A percentile compares a stretch with the other conserved stretches of the same genome.
phyloP scores from a whole-genome alignment of 208 protist genomes.

The Acanthamoeba royreba region DNA sequence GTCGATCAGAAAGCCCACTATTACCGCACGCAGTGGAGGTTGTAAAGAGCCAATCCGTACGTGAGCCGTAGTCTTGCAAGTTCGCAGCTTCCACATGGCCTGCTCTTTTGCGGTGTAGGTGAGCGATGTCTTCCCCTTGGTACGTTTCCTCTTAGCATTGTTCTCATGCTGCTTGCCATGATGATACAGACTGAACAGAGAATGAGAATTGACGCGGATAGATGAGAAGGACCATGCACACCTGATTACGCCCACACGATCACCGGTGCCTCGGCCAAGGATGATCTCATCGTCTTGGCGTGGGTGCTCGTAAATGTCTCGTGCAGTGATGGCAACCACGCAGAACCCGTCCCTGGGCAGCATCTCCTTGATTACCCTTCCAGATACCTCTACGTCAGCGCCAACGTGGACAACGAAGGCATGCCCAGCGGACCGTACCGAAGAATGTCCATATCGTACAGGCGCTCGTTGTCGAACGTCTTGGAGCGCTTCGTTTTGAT shows the following conservation, averaged over 20 bases:
- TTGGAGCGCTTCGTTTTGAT: not conserved
- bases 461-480: not conserved
- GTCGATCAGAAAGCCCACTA: not conserved
- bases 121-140: not conserved
- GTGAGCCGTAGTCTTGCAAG: not conserved
- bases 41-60: not conserved
- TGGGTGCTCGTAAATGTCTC: not conserved
- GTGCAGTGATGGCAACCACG: not conserved
- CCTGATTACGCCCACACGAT: slow-evolving; percentile 6
- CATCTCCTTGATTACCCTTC: not conserved
- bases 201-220: not conserved
- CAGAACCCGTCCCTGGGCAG: not conserved
- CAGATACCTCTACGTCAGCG: not conserved
- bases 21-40: not conserved
- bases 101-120: not conserved
- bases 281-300: not conserved
- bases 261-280: not conserved
- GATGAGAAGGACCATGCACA: not conserved
- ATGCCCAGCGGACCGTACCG: not conserved
- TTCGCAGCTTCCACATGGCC: not conserved
- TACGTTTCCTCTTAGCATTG: not conserved
- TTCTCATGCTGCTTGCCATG: not conserved
- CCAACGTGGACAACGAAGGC: not conserved
- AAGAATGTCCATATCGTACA: slow-evolving; percentile 32
- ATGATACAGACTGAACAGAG: not conserved